phyloP scores from a whole-genome alignment of 2,329 filamentous ascomycete genomes.

The Cladophialophora exuberans region DNA sequence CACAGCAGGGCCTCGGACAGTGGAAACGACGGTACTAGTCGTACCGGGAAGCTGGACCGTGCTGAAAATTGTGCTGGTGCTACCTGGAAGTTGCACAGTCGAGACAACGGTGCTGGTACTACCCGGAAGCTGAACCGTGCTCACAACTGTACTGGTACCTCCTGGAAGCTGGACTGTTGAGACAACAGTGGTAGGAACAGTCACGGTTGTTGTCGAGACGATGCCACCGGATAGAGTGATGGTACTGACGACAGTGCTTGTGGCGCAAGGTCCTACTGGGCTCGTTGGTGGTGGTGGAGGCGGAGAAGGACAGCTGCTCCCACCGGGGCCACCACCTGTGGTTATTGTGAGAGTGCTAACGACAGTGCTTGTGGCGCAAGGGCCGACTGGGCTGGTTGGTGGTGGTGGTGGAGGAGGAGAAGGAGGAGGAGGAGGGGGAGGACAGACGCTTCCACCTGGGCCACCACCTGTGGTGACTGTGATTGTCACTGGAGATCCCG shows the following conservation, averaged over 20 bases:
- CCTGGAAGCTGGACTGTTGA: neutral
- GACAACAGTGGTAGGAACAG: neutral
- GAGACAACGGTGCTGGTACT: conserved; percentile 1
- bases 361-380: conserved; percentile 1
- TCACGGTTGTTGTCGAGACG: neutral
- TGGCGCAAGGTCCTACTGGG: too few relatives aligned
- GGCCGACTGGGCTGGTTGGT: neutral
- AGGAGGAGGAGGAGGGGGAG: neutral
- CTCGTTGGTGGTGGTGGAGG: neutral
- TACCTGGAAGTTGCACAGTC: neutral
- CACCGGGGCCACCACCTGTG: neutral
- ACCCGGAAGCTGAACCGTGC: neutral
- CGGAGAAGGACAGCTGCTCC: neutral
- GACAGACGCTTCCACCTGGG: conserved; percentile 3
- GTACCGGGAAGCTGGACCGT: neutral
- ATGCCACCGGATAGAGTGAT: neutral
- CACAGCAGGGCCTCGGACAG: neutral
- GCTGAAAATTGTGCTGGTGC: neutral
- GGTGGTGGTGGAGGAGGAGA: neutral
- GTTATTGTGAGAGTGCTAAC: neutral
- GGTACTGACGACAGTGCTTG: neutral
- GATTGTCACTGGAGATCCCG: too few relatives aligned
- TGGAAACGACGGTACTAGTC: neutral
- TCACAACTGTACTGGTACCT: neutral
- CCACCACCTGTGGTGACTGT: neutral